Percentiles rank a stretch among this genome's conserved stretches.
Conservation (phyloP, 2,329 filamentous ascomycete species). For the Elsinoe australis region DNA sequence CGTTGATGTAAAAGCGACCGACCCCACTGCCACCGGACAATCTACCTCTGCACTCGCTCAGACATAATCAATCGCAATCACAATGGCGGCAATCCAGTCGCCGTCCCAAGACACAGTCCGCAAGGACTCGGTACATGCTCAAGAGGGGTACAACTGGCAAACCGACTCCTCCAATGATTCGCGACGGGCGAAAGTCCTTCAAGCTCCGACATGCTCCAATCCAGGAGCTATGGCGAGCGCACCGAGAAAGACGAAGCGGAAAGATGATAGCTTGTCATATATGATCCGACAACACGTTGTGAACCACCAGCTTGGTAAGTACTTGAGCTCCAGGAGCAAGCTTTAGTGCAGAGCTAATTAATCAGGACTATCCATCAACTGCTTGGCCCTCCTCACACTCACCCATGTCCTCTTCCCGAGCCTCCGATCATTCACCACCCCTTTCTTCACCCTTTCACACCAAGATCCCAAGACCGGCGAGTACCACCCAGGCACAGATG, state of each 20-base stretch:
- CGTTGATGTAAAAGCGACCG: constrained; percentile 13
- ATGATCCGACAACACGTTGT: constrained; percentile 33
- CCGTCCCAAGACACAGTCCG: constrained; percentile 5
- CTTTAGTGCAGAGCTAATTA: constrained; percentile 4
- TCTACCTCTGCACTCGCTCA: neutral
- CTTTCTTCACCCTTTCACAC: constrained; percentile 84
- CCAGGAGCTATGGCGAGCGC: constrained; percentile 2
- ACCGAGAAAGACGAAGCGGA: constrained; percentile 18
- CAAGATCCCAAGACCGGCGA: constrained; percentile 59
- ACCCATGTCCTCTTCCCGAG: constrained; percentile 76
- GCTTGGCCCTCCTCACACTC: constrained; percentile 73
- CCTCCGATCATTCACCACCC: constrained; percentile 68
- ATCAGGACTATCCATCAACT: constrained; percentile 74
- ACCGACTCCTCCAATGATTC: neutral
- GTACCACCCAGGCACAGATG: constrained; percentile 72
- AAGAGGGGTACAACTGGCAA: constrained; percentile 12
- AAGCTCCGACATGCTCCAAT: constrained; percentile 16
- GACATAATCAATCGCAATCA: neutral
- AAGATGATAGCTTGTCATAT: constrained; percentile 29
- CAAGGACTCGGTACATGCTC: constrained; percentile 12
- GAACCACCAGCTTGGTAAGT: constrained; percentile 36
- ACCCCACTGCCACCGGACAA: neutral
- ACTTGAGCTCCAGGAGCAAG: neutral
- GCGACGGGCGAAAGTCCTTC: neutral
- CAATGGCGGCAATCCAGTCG: constrained; percentile 5